Conservation (phyloP, 2,329 filamentous ascomycete species). For the Aureobasidium sp. region DNA sequence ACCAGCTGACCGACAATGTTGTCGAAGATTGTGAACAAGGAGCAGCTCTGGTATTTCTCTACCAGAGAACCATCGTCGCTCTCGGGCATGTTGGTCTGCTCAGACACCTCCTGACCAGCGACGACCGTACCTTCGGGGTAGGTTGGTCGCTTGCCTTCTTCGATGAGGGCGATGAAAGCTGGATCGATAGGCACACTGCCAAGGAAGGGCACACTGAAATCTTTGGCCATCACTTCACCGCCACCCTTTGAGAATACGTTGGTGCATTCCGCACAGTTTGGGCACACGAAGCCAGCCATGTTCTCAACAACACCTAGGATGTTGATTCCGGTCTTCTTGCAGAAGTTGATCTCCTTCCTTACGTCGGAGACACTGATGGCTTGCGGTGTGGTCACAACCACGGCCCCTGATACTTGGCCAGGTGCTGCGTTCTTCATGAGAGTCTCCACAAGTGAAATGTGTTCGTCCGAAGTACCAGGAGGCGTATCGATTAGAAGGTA, state of each 20-base stretch:
- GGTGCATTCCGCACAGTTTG: slow-evolving; percentile 70
- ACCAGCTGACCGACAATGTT: slow-evolving; percentile 41
- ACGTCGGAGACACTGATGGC: slow-evolving; percentile 91
- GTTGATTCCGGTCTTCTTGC: slow-evolving; percentile 68
- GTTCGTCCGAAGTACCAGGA: slow-evolving; percentile 92
- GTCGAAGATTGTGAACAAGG: slow-evolving; percentile 59
- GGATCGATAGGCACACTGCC: slow-evolving; percentile 88
- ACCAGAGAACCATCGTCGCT: slow-evolving; percentile 45
- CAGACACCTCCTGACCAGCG: slow-evolving; percentile 42
- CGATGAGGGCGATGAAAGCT: slow-evolving; percentile 79
- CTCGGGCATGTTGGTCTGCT: slow-evolving; percentile 17
- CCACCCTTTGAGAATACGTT: slow-evolving; percentile 91
- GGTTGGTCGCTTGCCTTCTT: slow-evolving; percentile 58
- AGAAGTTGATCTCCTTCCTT: slow-evolving; percentile 91
- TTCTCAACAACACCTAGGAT: slow-evolving; percentile 92
- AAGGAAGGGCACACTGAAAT: slow-evolving; percentile 76
- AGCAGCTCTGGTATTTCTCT: slow-evolving; percentile 66
- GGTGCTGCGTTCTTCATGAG: slow-evolving; percentile 34
- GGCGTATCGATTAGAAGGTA: slow-evolving; percentile 94
- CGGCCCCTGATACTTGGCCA: slow-evolving; percentile 72
- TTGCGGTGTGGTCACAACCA: slow-evolving; percentile 93
- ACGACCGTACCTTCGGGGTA: slow-evolving; percentile 63
- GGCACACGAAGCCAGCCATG: slow-evolving; percentile 88
- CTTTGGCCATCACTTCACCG: slow-evolving; percentile 77
- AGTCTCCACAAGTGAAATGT: slow-evolving; percentile 85